A percentile compares a stretch with the other conserved stretches of the same genome.
These are phyloP conservation scores for Eucalyptus paniculata DNA, from an alignment of 345 rosid genomes.

Conservation along the genomic window DNA sequence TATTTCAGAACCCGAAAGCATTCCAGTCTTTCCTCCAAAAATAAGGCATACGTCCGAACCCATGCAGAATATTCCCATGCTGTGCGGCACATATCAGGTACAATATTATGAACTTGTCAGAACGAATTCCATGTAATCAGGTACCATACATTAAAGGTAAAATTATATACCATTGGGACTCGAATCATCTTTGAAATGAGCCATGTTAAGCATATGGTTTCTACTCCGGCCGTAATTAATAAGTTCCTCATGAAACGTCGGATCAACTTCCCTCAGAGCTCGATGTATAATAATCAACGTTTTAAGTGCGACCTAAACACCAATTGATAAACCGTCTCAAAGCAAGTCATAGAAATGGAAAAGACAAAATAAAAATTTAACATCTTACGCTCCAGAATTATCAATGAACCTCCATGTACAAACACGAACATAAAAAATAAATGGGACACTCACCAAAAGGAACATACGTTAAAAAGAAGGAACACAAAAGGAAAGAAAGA, in stretches of 20 bases:
- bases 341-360: not conserved
- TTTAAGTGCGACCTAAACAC: slow-evolving; percentile 79
- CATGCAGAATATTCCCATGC: slow-evolving; percentile 98
- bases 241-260: slow-evolving; percentile 90
- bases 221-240: slow-evolving; percentile 90
- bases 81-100: slow-evolving; percentile 9
- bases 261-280: slow-evolving; percentile 96
- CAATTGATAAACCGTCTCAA: not conserved
- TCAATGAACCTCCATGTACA: not conserved
- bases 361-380: not conserved
- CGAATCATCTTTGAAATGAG: slow-evolving; percentile 97
- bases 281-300: slow-evolving; percentile 90
- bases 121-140: not conserved
- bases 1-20: slow-evolving; percentile 86
- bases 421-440: not conserved
- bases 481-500: not conserved
- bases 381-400: not conserved
- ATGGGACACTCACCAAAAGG: not conserved
- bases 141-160: not conserved
- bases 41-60: slow-evolving; percentile 87
- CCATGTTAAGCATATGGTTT: slow-evolving; percentile 92
- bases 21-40: slow-evolving; percentile 93
- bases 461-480: not conserved
- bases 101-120: not conserved
- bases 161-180: slow-evolving; percentile 65